phyloP scores from a whole-genome alignment of 768 basidiomycete genomes.

The Lactarius vividus region DNA sequence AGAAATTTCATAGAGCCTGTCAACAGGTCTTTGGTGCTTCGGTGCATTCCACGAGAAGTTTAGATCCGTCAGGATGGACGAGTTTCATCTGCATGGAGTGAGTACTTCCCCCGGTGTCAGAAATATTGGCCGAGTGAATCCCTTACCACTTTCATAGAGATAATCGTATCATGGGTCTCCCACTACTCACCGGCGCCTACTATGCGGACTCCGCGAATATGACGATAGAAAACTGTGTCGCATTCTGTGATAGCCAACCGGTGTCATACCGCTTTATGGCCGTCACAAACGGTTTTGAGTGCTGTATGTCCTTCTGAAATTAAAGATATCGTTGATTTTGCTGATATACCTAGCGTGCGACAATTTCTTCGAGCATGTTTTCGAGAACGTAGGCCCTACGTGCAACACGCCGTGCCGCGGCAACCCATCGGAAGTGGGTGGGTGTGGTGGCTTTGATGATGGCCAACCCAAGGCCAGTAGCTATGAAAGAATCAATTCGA shows the following conservation, averaged over 20 bases:
- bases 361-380: slow-evolving; percentile 41
- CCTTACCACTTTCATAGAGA: not conserved
- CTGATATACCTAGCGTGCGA: not conserved
- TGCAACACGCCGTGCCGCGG: slow-evolving; percentile 64
- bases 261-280: slow-evolving; percentile 57
- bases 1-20: not conserved
- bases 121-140: too few relatives aligned
- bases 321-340: not conserved
- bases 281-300: slow-evolving; percentile 60
- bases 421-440: slow-evolving; percentile 55
- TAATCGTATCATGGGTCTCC: not conserved
- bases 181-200: slow-evolving; percentile 48
- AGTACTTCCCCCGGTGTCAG: not conserved
- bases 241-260: slow-evolving; percentile 40
- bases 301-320: slow-evolving; percentile 42
- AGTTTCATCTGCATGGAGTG: not conserved
- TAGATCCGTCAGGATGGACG: not conserved
- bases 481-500: slow-evolving; percentile 58
- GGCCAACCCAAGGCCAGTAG: slow-evolving; percentile 48
- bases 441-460: slow-evolving; percentile 39
- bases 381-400: slow-evolving; percentile 45
- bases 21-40: not conserved
- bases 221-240: slow-evolving; percentile 54
- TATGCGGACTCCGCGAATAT: slow-evolving; percentile 49
- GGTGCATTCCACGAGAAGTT: not conserved